Evolutionary conservation across 345 rosid genomes (phyloP).

Genomic region (Microthlaspi erraticum): DNA sequence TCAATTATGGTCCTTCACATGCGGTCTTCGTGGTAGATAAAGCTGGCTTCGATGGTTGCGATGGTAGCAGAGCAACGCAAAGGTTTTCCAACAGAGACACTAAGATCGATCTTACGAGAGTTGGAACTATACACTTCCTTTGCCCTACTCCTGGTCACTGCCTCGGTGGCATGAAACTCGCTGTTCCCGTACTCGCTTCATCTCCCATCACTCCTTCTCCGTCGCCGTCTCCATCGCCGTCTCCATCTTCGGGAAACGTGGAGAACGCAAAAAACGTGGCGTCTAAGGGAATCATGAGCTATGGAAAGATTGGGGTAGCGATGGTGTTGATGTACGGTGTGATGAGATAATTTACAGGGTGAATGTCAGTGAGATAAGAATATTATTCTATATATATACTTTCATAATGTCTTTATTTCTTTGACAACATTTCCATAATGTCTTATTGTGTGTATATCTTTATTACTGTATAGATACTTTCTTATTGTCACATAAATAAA

Average conservation of each 20-base stretch:
- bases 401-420: too few relatives aligned
- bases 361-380: not conserved
- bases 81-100: conserved; percentile 26
- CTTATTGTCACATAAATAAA: too few relatives aligned
- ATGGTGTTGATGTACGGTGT: conserved; percentile 14
- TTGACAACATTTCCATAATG: too few relatives aligned
- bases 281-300: conserved; percentile 23
- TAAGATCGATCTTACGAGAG: conserved; percentile 20
- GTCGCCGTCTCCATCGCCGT: conserved; percentile 8
- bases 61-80: conserved; percentile 12
- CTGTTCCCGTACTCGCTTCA: conserved; percentile 29
- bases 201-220: not conserved
- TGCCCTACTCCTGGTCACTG: conserved; percentile 41
- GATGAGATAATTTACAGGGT: not conserved
- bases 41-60: conserved; percentile 37
- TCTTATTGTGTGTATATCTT: too few relatives aligned
- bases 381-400: not conserved
- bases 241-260: not conserved
- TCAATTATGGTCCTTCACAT: conserved; percentile 35
- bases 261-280: not conserved
- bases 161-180: conserved; percentile 43
- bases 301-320: conserved; percentile 2
- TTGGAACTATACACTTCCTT: conserved; percentile 36
- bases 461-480: too few relatives aligned
- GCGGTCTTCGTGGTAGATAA: conserved; percentile 32